Conservation (phyloP, 352 stramenopile species). For the Plasmopara muralis region DNA sequence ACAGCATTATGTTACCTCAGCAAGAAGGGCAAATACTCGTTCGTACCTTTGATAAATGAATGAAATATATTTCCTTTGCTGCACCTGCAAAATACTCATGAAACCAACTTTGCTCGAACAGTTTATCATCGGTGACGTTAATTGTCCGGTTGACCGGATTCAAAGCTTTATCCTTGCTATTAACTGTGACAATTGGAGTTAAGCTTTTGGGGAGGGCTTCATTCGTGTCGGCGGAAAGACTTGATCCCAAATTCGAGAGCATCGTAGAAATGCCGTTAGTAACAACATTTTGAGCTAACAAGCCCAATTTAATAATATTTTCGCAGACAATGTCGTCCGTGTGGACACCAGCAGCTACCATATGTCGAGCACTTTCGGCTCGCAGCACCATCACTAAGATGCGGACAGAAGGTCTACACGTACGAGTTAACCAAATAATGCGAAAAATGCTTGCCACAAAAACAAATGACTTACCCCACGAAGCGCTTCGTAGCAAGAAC, state of each 20-base stretch:
- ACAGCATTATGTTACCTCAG: neutral
- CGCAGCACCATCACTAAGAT: slow-evolving; percentile 76
- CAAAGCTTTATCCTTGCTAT: slow-evolving; percentile 29
- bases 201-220: slow-evolving; percentile 10
- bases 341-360: slow-evolving; percentile 69
- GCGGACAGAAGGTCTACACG: slow-evolving; percentile 38
- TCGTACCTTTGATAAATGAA: slow-evolving; percentile 62
- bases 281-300: slow-evolving; percentile 68
- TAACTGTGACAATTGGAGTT: slow-evolving; percentile 8
- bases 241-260: slow-evolving; percentile 77
- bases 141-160: slow-evolving; percentile 15
- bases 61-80: slow-evolving; percentile 81
- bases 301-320: slow-evolving; percentile 85
- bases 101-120: slow-evolving; percentile 34
- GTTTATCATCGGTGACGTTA: slow-evolving; percentile 13
- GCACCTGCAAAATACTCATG: slow-evolving; percentile 75
- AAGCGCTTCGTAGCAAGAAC: slow-evolving; percentile 65
- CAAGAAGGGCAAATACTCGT: neutral
- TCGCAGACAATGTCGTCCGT: slow-evolving; percentile 82
- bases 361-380: slow-evolving; percentile 68
- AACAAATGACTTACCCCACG: slow-evolving; percentile 39
- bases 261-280: slow-evolving; percentile 79
- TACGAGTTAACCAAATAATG: slow-evolving; percentile 18
- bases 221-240: slow-evolving; percentile 55
- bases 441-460: neutral